These are phyloP conservation scores for Podospora comata DNA, from an alignment of 495 filamentous ascomycete genomes.

Conservation along the genomic window DNA sequence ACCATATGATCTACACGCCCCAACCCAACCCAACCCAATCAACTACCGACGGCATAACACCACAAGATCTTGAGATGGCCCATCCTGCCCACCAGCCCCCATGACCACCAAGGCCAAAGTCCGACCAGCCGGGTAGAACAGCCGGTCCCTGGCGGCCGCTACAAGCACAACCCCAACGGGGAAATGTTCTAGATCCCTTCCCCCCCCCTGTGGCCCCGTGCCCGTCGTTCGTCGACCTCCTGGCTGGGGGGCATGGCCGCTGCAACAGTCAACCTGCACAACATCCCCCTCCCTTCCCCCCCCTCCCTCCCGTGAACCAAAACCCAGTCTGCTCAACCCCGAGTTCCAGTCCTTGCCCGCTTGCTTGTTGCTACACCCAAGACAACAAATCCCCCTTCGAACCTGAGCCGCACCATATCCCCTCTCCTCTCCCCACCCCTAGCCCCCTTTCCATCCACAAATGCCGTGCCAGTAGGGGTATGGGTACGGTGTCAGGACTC, in stretches of 20 bases:
- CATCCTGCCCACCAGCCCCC: background rate
- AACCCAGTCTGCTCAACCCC: background rate
- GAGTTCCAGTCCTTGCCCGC: background rate
- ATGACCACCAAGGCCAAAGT: background rate
- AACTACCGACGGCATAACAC: background rate
- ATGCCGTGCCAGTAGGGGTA: background rate
- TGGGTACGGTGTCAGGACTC: too few species aligned
- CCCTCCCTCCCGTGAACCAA: background rate
- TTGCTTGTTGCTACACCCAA: background rate
- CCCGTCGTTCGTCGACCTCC: background rate
- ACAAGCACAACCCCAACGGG: too few species aligned
- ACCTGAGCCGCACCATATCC: background rate
- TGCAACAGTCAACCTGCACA: background rate
- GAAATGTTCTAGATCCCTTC: background rate
- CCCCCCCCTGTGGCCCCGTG: too few species aligned
- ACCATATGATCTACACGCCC: background rate
- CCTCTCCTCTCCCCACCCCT: too few species aligned
- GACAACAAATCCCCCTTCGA: background rate
- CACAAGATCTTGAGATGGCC: conserved; percentile 1
- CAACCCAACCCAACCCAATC: background rate
- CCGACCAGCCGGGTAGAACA: background rate
- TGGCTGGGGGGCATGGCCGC: background rate
- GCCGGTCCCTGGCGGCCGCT: background rate
- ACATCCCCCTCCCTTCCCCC: background rate
- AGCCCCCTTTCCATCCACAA: background rate